phyloP scores from a whole-genome alignment of 768 basidiomycete species.

The Tephrocybe sp. region DNA sequence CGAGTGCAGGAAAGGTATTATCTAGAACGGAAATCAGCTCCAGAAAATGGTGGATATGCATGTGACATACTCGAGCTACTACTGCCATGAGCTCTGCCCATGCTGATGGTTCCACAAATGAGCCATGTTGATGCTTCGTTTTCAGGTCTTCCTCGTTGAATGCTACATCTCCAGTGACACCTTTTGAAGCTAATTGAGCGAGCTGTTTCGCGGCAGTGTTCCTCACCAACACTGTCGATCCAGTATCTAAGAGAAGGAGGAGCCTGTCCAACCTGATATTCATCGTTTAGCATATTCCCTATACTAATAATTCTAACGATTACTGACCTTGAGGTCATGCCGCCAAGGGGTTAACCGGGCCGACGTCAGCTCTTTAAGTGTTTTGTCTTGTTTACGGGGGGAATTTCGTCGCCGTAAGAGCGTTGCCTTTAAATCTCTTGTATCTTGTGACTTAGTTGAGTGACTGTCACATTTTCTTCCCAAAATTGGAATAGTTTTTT shows the following conservation, averaged over 20 bases:
- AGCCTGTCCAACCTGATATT: conserved; percentile 87
- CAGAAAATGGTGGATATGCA: conserved; percentile 2
- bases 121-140: conserved; percentile 53
- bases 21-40: conserved; percentile 39
- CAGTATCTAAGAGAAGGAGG: conserved; percentile 92
- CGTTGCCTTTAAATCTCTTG: conserved; percentile 64
- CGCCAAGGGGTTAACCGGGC: conserved; percentile 50
- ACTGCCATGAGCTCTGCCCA: conserved; percentile 93
- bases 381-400: conserved; percentile 53
- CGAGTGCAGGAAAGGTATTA: conserved; percentile 88
- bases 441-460: conserved; percentile 34
- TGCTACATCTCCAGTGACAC: conserved; percentile 79
- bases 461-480: conserved; percentile 35
- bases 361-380: conserved; percentile 39
- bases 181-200: conserved; percentile 85
- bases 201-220: conserved; percentile 97
- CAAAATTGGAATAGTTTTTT: conserved; percentile 21
- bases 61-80: conserved; percentile 68
- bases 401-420: conserved; percentile 46
- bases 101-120: conserved; percentile 63
- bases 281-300: conserved; percentile 4
- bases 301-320: conserved; percentile 4
- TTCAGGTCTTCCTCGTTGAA: conserved; percentile 74
- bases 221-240: conserved; percentile 85
- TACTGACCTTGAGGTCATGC: conserved; percentile 76